Base-by-base conservation (phyloP, 495 filamentous ascomycete species). In the Neurospora sp. region DNA sequence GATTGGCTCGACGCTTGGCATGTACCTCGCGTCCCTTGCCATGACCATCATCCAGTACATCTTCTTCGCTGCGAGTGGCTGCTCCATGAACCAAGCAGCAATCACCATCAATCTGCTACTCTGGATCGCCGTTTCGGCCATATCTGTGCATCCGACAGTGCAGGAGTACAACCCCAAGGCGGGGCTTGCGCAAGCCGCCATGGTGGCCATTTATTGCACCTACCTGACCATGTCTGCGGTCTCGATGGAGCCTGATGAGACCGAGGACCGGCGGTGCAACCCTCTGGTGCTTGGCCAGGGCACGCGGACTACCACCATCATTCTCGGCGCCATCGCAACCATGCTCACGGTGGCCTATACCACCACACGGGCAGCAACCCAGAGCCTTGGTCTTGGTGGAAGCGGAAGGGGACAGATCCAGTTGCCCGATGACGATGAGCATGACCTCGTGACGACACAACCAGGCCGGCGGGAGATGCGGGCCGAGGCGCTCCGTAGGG, bases 191-290 rank as follows among this genome's bases (percentile, higher is more conserved):
- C 96, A 99, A 81, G 93, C 94, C 70, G 96, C 96, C 74, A 98
- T 98, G 91, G 96, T 99, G 40, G 93, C 95, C 1, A 88, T 97
- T 72, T 99, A 99, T 86, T 98, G 96, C 88, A 97, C 96, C 69
- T 99, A 99, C 80, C 89, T 99, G 66, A 99, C 96, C 77, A 93
- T 99, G 90, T 97, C 94, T 5, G 96, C 96, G 71, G 96, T 99
- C 3, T 95, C 92, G 72, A 98, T 99, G 96, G 95, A 99, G 78
- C 96, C 96, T 5, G 96, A 99, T 83, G 80, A 82, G 27, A 79
- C 79, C n/a, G 78, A 80, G 23, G 94, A 98, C 82, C 89, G 90
- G 72, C 88, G 92, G 70, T 99, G 96, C 88, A 99, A 99, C 84
- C 96, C 96, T 4, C 84, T 98, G 69, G 86, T 97, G 70, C 92